Evolutionary conservation across 768 basidiomycete genomes (phyloP).

Genomic region (Trametes punicea): DNA sequence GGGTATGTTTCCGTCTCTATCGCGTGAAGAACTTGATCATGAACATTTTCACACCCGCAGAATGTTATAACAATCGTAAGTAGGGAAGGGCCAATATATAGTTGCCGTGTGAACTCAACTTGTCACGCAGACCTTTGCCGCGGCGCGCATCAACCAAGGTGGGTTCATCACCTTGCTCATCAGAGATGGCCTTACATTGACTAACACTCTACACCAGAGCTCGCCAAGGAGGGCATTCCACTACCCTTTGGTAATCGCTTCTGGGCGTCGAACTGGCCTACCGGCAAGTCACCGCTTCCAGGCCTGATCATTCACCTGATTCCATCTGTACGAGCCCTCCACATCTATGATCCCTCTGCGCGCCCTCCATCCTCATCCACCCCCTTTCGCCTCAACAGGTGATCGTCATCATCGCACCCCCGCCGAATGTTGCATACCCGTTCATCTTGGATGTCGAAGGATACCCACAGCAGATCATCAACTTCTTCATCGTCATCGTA

Average conservation of each 20-base stretch:
- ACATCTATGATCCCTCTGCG: neutral
- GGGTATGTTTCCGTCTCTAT: slow-evolving; percentile 3
- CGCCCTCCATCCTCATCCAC: neutral
- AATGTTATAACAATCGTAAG: slow-evolving; percentile 28
- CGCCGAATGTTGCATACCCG: slow-evolving; percentile 50
- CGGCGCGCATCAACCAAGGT: slow-evolving; percentile 52
- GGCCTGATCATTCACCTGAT: slow-evolving; percentile 55
- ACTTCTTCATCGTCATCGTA: slow-evolving; percentile 53
- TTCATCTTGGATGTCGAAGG: slow-evolving; percentile 59
- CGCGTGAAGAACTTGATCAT: neutral
- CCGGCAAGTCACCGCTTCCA: slow-evolving; percentile 52
- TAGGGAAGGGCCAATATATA: neutral
- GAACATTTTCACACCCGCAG: neutral
- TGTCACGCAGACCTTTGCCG: slow-evolving; percentile 43
- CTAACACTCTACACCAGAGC: slow-evolving; percentile 26
- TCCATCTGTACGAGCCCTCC: slow-evolving; percentile 38
- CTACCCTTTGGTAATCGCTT: slow-evolving; percentile 56
- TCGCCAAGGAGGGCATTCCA: slow-evolving; percentile 62
- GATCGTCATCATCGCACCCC: slow-evolving; percentile 54
- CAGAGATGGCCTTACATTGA: neutral
- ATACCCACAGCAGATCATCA: slow-evolving; percentile 53
- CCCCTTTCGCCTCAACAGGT: slow-evolving; percentile 27
- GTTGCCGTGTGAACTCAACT: neutral
- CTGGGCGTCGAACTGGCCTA: slow-evolving; percentile 64
- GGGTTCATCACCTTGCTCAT: neutral